Base-by-base conservation (phyloP, 331 rosid genomes). In the Quercus tomentella region DNA sequence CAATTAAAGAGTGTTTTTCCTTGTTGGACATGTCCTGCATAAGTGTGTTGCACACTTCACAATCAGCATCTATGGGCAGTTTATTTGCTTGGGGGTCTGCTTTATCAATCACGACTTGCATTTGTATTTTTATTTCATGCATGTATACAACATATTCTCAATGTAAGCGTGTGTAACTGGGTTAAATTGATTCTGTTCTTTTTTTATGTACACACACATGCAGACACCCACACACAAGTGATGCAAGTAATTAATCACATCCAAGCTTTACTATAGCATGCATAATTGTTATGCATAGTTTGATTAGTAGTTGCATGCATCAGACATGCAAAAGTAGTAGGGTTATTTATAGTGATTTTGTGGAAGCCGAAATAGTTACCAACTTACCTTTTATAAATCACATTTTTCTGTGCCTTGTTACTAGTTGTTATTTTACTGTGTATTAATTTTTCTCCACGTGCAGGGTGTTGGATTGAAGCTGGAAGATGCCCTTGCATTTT, bases 391-490 rank as follows among this genome's bases (percentile, higher is more conserved):
- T 35, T 22, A 20, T 67, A 33, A 20, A 55, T 63, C 5, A 56
- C 74, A 56, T 78, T 81, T 77, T 9, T 6, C 23, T 49, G 23
- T 12, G 22, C 14, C 76, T 72, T 22, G 37, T 61, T 71, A 56
- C 55, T 43, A 31, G 69, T 33, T 56, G 16, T 77, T 54, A 55
- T 45, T 55, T 41, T 21, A 18, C 58, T 22, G 22, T 54, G 54
- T 31, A 35, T 76, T 72, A 74, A 52, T 20, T 80, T 41, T 10
- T 70, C 79, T 79, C 56, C 76, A 61, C 63, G 49, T 76, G 57
- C 74, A 96, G 97, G 96, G 99, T 82, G 97, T 91, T 88, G 98
- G 99, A 57, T 87, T 96, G 87, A 96, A 90, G 83, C 79, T 96
- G 82, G 99, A 96, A 69, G 99, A 96, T 77, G 93, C 99, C 43